Evolutionary conservation across 176 grass and related monocot species (phyloP).

Genomic region (Zizania latifolia): DNA sequence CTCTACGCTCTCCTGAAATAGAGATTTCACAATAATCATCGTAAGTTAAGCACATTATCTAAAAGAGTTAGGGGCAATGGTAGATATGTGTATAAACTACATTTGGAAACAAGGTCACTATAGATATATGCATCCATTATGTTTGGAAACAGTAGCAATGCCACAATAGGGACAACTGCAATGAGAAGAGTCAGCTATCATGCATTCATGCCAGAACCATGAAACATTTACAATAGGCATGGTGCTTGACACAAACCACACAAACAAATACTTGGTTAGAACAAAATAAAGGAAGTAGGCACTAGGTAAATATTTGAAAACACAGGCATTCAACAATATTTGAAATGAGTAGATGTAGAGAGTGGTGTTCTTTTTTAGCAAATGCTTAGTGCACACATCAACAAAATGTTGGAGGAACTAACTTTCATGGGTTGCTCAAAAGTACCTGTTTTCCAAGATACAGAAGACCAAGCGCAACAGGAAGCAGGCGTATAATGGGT

Average conservation of each 20-base stretch:
- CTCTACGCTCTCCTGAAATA: constrained; percentile 74
- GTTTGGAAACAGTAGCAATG: neutral
- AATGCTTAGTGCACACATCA: neutral
- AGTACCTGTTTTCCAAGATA: constrained; percentile 98
- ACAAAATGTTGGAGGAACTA: neutral
- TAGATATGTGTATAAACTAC: neutral
- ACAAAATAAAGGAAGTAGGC: neutral
- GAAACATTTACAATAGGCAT: neutral
- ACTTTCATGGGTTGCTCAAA: neutral
- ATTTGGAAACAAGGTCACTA: neutral
- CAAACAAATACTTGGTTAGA: neutral
- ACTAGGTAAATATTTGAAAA: neutral
- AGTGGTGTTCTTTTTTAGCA: neutral
- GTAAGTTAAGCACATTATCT: neutral
- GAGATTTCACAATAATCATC: neutral
- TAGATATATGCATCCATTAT: neutral
- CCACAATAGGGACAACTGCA: neutral
- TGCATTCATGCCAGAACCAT: neutral
- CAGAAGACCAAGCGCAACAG: constrained; percentile 88
- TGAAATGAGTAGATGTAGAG: neutral
- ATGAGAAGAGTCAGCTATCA: neutral
- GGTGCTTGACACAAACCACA: neutral
- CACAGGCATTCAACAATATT: constrained; percentile 4
- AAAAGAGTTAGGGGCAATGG: neutral
- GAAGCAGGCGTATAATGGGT: constrained; percentile 75